Base-by-base conservation (phyloP, 2,329 filamentous ascomycete species). In the Fusarium sp. region DNA sequence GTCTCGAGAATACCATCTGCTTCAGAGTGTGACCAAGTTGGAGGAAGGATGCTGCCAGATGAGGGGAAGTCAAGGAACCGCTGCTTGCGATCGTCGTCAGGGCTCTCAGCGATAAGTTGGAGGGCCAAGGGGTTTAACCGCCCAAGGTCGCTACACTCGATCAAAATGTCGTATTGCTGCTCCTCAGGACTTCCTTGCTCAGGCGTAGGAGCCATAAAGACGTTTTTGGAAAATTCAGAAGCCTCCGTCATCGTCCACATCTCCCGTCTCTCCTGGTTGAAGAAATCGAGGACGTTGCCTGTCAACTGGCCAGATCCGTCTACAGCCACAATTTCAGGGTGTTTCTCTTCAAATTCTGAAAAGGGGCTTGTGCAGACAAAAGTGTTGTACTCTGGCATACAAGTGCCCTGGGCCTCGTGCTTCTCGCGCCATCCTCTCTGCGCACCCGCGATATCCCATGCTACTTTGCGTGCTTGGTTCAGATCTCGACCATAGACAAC, bases 221-320 rank as follows among this genome's bases (percentile, higher is more conserved):
- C 93, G 76, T 98, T 98, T 70, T 88, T 86, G 54, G 93, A 90
- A 67, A 98, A 97, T 78, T 97, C 92, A 1, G 94, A 94, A 5
- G 94, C 91, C 73, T 89, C 89, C 13, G 95, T 94, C 95, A 98
- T 98, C 62, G 87, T 87, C 78, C 92, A 94, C 95, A 99, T 98
- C 81, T 99, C 96, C 50, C 88, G 81, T 59, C 94, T 88, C 79
- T 99, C 96, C 82, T 94, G 93, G 72, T 92, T 91, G 76, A 93
- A 93, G 77, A 99, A 96, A 79, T 98, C 94, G 74, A 97, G 85
- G 24, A 96, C 90, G 19, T 90, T 88, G 28, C 92, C 93, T 0
- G 93, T 97, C 73, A 91, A 81, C 40, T 85, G 84, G 11, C 94
- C 94, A 33, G 84, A 80, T 1, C 91, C 89, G 79, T 97, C 90